Percentiles rank a stretch among this genome's conserved stretches.
Evolutionary conservation across 2,329 filamentous ascomycete species (phyloP).

Genomic region (Triangularia verruculosa): DNA sequence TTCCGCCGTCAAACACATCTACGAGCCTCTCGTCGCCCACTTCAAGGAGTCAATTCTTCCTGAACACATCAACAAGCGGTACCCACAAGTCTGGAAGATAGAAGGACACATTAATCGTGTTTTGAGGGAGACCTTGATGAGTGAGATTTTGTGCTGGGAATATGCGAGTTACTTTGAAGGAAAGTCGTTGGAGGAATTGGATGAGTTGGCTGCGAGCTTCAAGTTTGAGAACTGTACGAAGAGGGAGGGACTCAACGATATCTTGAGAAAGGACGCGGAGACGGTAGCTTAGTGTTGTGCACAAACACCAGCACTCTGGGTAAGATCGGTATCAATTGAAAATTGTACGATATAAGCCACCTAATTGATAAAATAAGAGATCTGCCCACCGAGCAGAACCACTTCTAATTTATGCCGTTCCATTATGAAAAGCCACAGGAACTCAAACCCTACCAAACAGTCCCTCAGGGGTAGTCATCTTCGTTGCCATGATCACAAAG

Average conservation of each 20-base stretch:
- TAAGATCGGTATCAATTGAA: neutral
- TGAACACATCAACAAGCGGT: slow-evolving; percentile 42
- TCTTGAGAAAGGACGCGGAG: slow-evolving; percentile 43
- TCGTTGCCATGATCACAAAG: slow-evolving; percentile 35
- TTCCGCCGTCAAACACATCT: slow-evolving; percentile 38
- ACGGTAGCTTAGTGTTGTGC: neutral
- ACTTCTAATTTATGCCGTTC: too few relatives aligned
- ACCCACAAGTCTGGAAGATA: slow-evolving; percentile 50
- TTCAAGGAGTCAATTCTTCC: slow-evolving; percentile 44
- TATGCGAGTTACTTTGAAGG: slow-evolving; percentile 53
- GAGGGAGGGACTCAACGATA: slow-evolving; percentile 49
- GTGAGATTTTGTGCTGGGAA: slow-evolving; percentile 51
- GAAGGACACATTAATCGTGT: slow-evolving; percentile 48
- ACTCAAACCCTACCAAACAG: slow-evolving; percentile 34
- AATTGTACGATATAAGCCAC: too few relatives aligned
- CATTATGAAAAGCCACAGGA: too few relatives aligned
- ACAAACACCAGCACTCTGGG: neutral
- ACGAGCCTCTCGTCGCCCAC: slow-evolving; percentile 39
- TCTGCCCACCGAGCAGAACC: too few relatives aligned
- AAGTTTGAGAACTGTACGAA: slow-evolving; percentile 52
- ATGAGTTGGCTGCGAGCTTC: slow-evolving; percentile 51
- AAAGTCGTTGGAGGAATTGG: slow-evolving; percentile 50
- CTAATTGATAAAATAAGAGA: too few relatives aligned
- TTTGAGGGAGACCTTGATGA: slow-evolving; percentile 40
- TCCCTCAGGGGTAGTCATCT: slow-evolving; percentile 37